Conservation (phyloP, 257 asterid species). For the Rauvolfia tetraphylla region DNA sequence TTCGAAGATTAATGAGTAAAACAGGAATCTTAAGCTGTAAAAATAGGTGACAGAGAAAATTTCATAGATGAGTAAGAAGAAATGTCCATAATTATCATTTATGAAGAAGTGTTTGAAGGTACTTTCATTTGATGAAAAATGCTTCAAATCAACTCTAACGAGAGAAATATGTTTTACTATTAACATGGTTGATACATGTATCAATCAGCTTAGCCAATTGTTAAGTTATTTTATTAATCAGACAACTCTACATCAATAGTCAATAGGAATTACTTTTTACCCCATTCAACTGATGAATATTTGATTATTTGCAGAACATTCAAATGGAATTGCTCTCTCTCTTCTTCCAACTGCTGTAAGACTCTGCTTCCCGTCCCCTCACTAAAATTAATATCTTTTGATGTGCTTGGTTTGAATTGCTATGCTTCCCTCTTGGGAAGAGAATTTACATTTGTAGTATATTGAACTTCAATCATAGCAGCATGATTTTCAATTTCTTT, state of each 20-base stretch:
- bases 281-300: not conserved
- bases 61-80: too few relatives aligned
- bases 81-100: too few relatives aligned
- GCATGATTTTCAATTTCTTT: not conserved
- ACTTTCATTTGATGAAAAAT: not conserved
- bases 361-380: slow-evolving; percentile 9
- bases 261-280: not conserved
- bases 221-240: too few relatives aligned
- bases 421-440: not conserved
- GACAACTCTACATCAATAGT: not conserved
- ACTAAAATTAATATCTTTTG: not conserved
- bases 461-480: not conserved
- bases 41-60: too few relatives aligned
- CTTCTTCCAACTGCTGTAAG: not conserved
- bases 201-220: not conserved
- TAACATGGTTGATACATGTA: not conserved
- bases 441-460: not conserved
- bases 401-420: slow-evolving; percentile 1
- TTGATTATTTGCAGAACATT: slow-evolving; percentile 12
- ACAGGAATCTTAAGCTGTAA: too few relatives aligned
- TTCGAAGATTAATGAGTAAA: too few relatives aligned
- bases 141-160: not conserved
- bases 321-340: not conserved
- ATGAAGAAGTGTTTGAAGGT: not conserved
- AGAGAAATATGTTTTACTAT: not conserved